These are phyloP conservation scores for Scutellaria galericulata DNA, from an alignment of 257 asterid genomes.

Conservation along the genomic window DNA sequence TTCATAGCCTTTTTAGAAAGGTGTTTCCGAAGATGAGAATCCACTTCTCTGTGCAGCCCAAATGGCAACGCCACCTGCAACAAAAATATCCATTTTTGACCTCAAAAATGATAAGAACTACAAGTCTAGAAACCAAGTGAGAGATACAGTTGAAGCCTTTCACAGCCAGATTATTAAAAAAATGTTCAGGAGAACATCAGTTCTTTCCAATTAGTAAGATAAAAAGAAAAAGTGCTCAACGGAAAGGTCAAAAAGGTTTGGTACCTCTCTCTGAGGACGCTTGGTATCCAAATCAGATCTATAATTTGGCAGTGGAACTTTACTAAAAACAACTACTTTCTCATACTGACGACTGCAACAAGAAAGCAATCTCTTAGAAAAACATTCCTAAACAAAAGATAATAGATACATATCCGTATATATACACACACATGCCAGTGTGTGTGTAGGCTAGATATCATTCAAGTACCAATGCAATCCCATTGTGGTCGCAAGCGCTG, in stretches of 20 bases:
- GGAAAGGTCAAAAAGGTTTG: constrained; percentile 18
- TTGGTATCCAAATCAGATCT: constrained; percentile 89
- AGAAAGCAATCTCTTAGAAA: constrained; percentile 25
- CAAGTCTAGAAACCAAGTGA: constrained; percentile 18
- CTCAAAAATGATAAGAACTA: constrained; percentile 10
- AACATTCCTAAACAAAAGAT: constrained; percentile 27
- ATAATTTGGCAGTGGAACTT: constrained; percentile 87
- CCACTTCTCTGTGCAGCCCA: constrained; percentile 61
- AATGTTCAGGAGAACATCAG: constrained; percentile 7
- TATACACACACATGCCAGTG: background rate
- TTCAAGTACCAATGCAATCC: constrained; percentile 71
- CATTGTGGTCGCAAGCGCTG: constrained; percentile 77
- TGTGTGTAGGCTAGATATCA: constrained; percentile 10
- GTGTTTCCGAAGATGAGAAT: constrained; percentile 65
- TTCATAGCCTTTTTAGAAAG: constrained; percentile 62
- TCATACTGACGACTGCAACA: constrained; percentile 76
- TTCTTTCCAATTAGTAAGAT: constrained; percentile 9
- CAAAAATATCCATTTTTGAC: constrained; percentile 26
- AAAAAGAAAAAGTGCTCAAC: constrained; percentile 14
- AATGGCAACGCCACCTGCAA: constrained; percentile 68
- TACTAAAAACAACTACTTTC: constrained; percentile 76
- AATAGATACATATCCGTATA: background rate
- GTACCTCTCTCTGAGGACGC: constrained; percentile 97
- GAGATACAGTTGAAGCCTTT: constrained; percentile 19
- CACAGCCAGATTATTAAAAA: constrained; percentile 24